phyloP scores from a whole-genome alignment of 2,329 filamentous ascomycete genomes.

The Aspergillus amoenus region DNA sequence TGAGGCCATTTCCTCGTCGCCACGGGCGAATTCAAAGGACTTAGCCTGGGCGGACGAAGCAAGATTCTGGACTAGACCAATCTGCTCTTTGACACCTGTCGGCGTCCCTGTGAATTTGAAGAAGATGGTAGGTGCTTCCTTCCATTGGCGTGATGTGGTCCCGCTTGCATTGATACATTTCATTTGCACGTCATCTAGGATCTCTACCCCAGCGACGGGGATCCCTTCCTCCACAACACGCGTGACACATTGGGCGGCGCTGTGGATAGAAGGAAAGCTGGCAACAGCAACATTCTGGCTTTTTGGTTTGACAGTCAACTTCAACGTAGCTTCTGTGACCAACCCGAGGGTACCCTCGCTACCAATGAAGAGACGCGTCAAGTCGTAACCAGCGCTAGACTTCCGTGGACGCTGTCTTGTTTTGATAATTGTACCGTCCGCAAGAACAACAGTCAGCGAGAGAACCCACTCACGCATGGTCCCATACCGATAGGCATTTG shows the following conservation, averaged over 20 bases:
- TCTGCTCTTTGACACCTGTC: slow-evolving; percentile 62
- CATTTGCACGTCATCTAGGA: slow-evolving; percentile 92
- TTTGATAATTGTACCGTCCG: slow-evolving; percentile 86
- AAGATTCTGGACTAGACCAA: slow-evolving; percentile 59
- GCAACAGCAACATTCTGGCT: slow-evolving; percentile 78
- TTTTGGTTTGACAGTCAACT: slow-evolving; percentile 77
- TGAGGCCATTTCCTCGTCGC: slow-evolving; percentile 63
- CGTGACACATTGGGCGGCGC: slow-evolving; percentile 76
- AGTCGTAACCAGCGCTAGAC: slow-evolving; percentile 86
- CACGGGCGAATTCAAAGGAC: slow-evolving; percentile 67
- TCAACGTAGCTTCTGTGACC: slow-evolving; percentile 86
- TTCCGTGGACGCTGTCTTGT: slow-evolving; percentile 85
- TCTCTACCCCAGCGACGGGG: slow-evolving; percentile 86
- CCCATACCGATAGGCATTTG: slow-evolving; percentile 88
- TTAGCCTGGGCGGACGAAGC: slow-evolving; percentile 55
- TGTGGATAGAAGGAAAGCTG: slow-evolving; percentile 63
- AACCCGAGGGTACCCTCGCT: slow-evolving; percentile 89
- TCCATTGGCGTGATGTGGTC: slow-evolving; percentile 57
- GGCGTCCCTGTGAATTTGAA: slow-evolving; percentile 73
- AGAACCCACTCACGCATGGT: slow-evolving; percentile 96
- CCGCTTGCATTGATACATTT: slow-evolving; percentile 60
- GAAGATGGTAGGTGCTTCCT: slow-evolving; percentile 69
- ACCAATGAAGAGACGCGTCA: slow-evolving; percentile 85
- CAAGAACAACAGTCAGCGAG: slow-evolving; percentile 80
- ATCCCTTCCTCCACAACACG: slow-evolving; percentile 77